Evolutionary conservation across 1,284 basidiomycete species (phyloP).

Genomic region (Naganishia cerealis): DNA sequence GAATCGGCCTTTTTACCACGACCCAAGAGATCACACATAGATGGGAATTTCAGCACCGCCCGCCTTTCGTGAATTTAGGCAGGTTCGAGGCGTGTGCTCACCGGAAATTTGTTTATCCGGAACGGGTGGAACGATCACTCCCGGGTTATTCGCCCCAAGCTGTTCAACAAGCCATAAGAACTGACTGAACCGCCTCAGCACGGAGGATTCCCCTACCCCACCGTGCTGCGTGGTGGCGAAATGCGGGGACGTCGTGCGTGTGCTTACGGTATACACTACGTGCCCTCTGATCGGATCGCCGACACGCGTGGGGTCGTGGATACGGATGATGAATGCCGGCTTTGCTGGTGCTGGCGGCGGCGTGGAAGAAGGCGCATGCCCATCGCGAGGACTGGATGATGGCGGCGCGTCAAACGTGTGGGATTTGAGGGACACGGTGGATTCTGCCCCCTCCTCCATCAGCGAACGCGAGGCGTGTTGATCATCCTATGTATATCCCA

Average conservation of each 20-base stretch:
- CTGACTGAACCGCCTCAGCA: constrained; percentile 91
- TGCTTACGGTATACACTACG: constrained; percentile 92
- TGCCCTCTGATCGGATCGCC: constrained; percentile 88
- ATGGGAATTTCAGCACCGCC: no score
- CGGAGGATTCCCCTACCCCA: constrained; percentile 68
- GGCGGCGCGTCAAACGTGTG: not conserved
- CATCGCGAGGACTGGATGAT: not conserved
- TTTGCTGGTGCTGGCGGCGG: not conserved
- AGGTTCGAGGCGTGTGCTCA: constrained; percentile 25
- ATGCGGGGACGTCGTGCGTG: constrained; percentile 78
- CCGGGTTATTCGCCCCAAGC: constrained; percentile 86
- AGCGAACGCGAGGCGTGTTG: not conserved
- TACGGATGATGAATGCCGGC: constrained; percentile 66
- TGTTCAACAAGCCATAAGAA: constrained; percentile 96
- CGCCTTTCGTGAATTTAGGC: not conserved
- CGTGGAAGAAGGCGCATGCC: not conserved
- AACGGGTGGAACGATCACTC: constrained; percentile 92
- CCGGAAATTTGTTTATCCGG: constrained; percentile 92
- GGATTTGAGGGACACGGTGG: constrained; percentile 31
- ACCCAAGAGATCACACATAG: not conserved
- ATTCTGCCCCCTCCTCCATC: not conserved
- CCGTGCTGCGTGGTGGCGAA: constrained; percentile 54
- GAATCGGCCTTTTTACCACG: constrained; percentile 62
- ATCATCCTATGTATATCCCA: not conserved
- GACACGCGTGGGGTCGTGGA: constrained; percentile 89